A percentile compares a stretch with the other conserved stretches of the same genome.
Conservation (phyloP, 306 rosid genomes). For the Rosa rugosa region DNA sequence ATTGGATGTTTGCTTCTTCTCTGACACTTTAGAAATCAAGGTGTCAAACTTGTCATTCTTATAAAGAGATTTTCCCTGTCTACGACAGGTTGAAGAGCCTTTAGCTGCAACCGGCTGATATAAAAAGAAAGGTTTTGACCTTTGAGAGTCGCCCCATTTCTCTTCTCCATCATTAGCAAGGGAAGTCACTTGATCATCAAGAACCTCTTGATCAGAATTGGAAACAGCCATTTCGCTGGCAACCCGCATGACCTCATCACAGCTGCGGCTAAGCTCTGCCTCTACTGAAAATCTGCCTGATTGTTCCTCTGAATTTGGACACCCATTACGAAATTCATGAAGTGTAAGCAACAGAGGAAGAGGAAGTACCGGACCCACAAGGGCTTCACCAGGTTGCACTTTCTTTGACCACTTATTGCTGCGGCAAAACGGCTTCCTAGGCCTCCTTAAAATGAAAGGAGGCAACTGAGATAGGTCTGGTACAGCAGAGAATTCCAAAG, state of each 20-base stretch:
- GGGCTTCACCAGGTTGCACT: constrained; percentile 33
- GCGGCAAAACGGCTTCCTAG: constrained; percentile 50
- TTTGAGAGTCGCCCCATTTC: constrained; percentile 2
- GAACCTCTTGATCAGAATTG: neutral
- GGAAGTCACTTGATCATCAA: neutral
- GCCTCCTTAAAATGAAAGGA: constrained; percentile 55
- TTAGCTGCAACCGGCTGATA: constrained; percentile 12
- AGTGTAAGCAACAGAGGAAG: constrained; percentile 54
- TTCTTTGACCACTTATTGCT: constrained; percentile 43
- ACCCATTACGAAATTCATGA: constrained; percentile 48
- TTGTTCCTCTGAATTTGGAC: constrained; percentile 31
- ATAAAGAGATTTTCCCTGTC: neutral
- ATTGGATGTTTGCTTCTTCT: constrained; percentile 11
- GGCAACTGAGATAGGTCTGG: constrained; percentile 62
- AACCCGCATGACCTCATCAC: constrained; percentile 22
- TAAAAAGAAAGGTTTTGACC: constrained; percentile 13
- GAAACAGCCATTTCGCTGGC: constrained; percentile 6
- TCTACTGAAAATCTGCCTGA: constrained; percentile 43
- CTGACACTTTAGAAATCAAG: constrained; percentile 8
- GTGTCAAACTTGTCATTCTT: constrained; percentile 15
- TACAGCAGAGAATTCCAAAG: constrained; percentile 53
- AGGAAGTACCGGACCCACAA: constrained; percentile 75
- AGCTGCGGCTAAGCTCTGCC: constrained; percentile 22
- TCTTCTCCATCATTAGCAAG: constrained; percentile 15
- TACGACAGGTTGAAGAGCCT: neutral